These are phyloP conservation scores for Sclerotiophoma versabilis DNA, from an alignment of 2,329 filamentous ascomycete species.

Conservation along the genomic window DNA sequence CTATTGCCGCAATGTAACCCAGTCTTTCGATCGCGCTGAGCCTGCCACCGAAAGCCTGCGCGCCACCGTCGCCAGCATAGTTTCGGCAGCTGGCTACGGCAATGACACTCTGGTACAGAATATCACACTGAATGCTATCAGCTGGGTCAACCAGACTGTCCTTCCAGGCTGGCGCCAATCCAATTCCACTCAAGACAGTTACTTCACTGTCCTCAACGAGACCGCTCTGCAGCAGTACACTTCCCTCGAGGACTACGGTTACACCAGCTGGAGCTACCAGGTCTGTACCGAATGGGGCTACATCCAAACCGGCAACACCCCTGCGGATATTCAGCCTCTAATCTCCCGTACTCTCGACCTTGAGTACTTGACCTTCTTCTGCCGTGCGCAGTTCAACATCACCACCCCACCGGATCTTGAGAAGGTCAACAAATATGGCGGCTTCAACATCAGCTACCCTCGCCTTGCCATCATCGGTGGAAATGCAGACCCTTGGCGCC, in stretches of 20 bases:
- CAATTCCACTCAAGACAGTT: constrained; percentile 55
- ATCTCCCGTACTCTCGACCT: constrained; percentile 74
- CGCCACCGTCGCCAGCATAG: constrained; percentile 53
- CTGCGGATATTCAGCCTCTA: constrained; percentile 68
- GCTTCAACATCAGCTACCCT: constrained; percentile 73
- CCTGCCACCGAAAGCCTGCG: constrained; percentile 46
- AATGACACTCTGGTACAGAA: constrained; percentile 54
- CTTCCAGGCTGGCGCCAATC: constrained; percentile 50
- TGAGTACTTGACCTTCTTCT: constrained; percentile 68
- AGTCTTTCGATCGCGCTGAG: constrained; percentile 53
- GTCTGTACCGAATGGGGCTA: constrained; percentile 71
- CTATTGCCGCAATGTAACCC: constrained; percentile 64
- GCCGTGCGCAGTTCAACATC: constrained; percentile 74
- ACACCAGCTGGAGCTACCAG: constrained; percentile 64
- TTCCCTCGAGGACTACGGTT: constrained; percentile 24
- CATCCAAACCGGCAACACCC: constrained; percentile 75
- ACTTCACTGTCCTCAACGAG: constrained; percentile 59
- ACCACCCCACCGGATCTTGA: constrained; percentile 67
- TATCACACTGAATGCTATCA: constrained; percentile 64
- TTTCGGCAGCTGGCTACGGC: constrained; percentile 59
- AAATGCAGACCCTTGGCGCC: constrained; percentile 80
- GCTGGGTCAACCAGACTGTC: constrained; percentile 58
- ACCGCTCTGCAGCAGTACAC: constrained; percentile 36
- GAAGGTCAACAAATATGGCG: constrained; percentile 78
- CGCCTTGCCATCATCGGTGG: constrained; percentile 81